Percentiles rank a stretch among this genome's conserved stretches.
These are phyloP conservation scores for Fusarium sp. DNA, from an alignment of 2,329 filamentous ascomycete genomes.

Conservation along the genomic window DNA sequence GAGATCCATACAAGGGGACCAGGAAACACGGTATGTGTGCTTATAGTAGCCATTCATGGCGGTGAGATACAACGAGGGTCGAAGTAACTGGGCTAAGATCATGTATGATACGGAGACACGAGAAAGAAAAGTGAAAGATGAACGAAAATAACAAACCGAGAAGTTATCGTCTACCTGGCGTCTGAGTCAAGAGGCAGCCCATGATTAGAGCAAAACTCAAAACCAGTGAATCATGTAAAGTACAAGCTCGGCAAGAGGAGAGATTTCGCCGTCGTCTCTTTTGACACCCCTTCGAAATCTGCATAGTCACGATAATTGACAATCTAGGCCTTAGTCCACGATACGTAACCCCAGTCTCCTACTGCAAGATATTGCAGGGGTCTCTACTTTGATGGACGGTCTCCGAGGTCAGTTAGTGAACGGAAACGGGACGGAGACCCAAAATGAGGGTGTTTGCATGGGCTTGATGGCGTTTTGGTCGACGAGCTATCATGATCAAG, in stretches of 20 bases:
- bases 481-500: neutral
- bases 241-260: slow-evolving; percentile 16
- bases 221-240: slow-evolving; percentile 22
- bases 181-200: slow-evolving; percentile 33
- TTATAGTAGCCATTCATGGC: slow-evolving; percentile 1
- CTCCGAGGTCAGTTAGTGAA: slow-evolving; percentile 18
- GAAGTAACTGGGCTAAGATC: neutral
- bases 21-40: neutral
- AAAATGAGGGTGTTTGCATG: neutral
- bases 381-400: slow-evolving; percentile 20
- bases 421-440: slow-evolving; percentile 6
- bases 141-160: slow-evolving; percentile 31
- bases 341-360: slow-evolving; percentile 16
- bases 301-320: slow-evolving; percentile 26
- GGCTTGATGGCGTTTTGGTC: neutral
- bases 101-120: neutral
- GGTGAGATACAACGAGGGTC: slow-evolving; percentile 2
- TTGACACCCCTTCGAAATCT: slow-evolving; percentile 1
- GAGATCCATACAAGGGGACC: neutral
- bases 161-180: slow-evolving; percentile 37
- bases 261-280: slow-evolving; percentile 15
- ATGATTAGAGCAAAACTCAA: slow-evolving; percentile 1
- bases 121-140: neutral
- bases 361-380: slow-evolving; percentile 21
- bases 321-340: slow-evolving; percentile 5